phyloP scores from a whole-genome alignment of 1,139 yeast species.

The Meyerozyma smithsonii region DNA sequence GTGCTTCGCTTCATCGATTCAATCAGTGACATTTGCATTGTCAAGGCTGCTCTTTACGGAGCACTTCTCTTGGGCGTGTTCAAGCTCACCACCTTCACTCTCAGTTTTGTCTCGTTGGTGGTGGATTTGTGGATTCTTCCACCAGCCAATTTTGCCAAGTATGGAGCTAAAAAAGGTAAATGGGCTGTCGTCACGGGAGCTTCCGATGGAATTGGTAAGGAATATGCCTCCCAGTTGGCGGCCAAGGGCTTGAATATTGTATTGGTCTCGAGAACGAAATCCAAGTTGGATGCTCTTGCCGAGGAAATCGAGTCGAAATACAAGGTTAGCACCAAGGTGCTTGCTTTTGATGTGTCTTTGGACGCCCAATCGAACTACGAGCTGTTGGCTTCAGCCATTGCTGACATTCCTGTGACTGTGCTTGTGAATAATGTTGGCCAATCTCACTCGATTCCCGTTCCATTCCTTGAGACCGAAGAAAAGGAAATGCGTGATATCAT shows the following conservation, averaged over 20 bases:
- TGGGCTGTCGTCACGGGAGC: slow-evolving; percentile 98
- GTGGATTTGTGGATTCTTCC: slow-evolving; percentile 64
- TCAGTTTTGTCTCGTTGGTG: slow-evolving; percentile 40
- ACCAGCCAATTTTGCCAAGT: slow-evolving; percentile 54
- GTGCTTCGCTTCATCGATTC: slow-evolving; percentile 9
- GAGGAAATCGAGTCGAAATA: slow-evolving; percentile 57
- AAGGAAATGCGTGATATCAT: slow-evolving; percentile 74
- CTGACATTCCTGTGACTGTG: slow-evolving; percentile 58
- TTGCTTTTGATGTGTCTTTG: slow-evolving; percentile 75
- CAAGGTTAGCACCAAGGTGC: slow-evolving; percentile 57
- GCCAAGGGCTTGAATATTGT: slow-evolving; percentile 76
- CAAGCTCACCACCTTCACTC: slow-evolving; percentile 37
- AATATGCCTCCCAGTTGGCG: slow-evolving; percentile 83
- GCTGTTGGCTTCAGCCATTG: slow-evolving; percentile 42
- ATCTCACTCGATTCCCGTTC: slow-evolving; percentile 92
- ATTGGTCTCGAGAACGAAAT: slow-evolving; percentile 76
- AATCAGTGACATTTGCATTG: slow-evolving; percentile 15
- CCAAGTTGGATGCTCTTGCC: slow-evolving; percentile 67
- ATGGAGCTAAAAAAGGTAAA: slow-evolving; percentile 58
- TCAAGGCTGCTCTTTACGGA: slow-evolving; percentile 23
- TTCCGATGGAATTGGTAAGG: slow-evolving; percentile 96
- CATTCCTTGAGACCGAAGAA: slow-evolving; percentile 75
- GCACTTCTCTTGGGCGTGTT: slow-evolving; percentile 49
- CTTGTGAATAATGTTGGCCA: slow-evolving; percentile 91
- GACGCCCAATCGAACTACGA: slow-evolving; percentile 53